A percentile compares a stretch with the other conserved stretches of the same genome.
These are phyloP conservation scores for Capronia epimyces DNA, from an alignment of 2,329 filamentous ascomycete species.

Conservation along the genomic window DNA sequence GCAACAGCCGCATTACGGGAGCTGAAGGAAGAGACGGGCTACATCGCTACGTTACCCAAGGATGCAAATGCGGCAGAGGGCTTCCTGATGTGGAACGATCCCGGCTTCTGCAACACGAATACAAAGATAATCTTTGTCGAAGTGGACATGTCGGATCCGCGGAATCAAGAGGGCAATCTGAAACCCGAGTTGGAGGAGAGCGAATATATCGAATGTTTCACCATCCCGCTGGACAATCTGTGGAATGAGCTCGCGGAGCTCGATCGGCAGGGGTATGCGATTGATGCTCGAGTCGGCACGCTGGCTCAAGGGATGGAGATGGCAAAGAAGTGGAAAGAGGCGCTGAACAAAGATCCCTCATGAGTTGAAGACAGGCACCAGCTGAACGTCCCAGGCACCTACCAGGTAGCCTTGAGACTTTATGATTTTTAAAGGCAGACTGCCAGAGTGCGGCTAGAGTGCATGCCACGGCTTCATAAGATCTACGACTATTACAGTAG, in stretches of 20 bases:
- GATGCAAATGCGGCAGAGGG: slow-evolving; percentile 26
- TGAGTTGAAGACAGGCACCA: not conserved
- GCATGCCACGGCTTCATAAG: too few species aligned
- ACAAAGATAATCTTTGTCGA: slow-evolving; percentile 61
- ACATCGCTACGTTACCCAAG: slow-evolving; percentile 43
- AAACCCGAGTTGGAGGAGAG: slow-evolving; percentile 68
- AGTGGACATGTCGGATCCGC: slow-evolving; percentile 62
- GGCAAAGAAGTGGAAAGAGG: slow-evolving; percentile 47
- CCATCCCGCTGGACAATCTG: slow-evolving; percentile 57
- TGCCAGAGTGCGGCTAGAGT: too few species aligned
- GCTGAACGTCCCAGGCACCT: too few species aligned
- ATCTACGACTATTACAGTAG: too few species aligned
- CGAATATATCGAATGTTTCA: slow-evolving; percentile 78
- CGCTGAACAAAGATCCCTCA: slow-evolving; percentile 12
- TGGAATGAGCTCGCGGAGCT: slow-evolving; percentile 63
- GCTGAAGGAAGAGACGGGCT: slow-evolving; percentile 59
- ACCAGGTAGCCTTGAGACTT: too few species aligned
- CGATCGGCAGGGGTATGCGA: slow-evolving; percentile 66
- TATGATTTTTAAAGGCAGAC: too few species aligned
- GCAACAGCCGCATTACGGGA: slow-evolving; percentile 54
- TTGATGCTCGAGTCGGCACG: slow-evolving; percentile 72
- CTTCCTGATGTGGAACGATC: slow-evolving; percentile 35
- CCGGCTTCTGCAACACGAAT: slow-evolving; percentile 48
- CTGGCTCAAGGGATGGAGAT: slow-evolving; percentile 73
- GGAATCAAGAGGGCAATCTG: slow-evolving; percentile 57